Evolutionary conservation across 495 filamentous ascomycete genomes (phyloP).

Genomic region (Xylaria venustula): DNA sequence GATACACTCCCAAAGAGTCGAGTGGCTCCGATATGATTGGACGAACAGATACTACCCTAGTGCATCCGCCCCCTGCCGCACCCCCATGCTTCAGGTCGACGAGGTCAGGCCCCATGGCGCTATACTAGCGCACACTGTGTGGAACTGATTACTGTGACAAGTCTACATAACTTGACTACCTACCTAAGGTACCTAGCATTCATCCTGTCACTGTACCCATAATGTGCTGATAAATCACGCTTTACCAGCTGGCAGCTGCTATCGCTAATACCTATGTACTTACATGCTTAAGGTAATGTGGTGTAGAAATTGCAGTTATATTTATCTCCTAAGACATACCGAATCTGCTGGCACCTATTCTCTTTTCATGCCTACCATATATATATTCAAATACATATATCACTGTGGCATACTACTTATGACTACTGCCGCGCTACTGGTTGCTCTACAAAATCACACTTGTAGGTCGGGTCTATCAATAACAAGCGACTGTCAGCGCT

Average conservation of each 20-base stretch:
- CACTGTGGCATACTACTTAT: no score
- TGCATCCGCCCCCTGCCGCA: constrained; percentile 9
- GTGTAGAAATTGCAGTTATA: no score
- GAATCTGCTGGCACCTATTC: no score
- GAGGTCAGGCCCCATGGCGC: no score
- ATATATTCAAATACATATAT: no score
- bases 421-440: no score
- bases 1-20: constrained; percentile 20
- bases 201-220: background rate
- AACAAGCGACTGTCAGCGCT: constrained; percentile 7
- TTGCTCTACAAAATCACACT: no score
- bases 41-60: background rate
- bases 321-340: no score
- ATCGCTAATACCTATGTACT: background rate
- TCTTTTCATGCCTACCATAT: no score
- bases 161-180: background rate
- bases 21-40: constrained; percentile 11
- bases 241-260: background rate
- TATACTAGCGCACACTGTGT: constrained; percentile 6
- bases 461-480: no score
- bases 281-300: no score
- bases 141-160: constrained; percentile 16
- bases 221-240: constrained; percentile 1
- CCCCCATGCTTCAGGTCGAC: background rate
- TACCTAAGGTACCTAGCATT: no score